Percentiles rank a stretch among this genome's conserved stretches.
Conservation (phyloP, 306 rosid genomes). For the Acacia confusa region DNA sequence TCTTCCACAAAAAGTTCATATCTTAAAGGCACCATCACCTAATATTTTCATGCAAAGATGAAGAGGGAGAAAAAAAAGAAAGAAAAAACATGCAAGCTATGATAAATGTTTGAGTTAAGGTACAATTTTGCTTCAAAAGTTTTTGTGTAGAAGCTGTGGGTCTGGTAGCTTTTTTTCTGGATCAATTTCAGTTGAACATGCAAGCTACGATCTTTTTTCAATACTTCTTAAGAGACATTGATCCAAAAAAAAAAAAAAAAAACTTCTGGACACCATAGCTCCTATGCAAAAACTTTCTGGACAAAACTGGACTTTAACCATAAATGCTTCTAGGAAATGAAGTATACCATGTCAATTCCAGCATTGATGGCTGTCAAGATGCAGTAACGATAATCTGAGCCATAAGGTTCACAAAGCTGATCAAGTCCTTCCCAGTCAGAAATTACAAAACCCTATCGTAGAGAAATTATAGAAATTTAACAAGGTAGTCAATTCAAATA, state of each 20-base stretch:
- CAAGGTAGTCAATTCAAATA: constrained; percentile 9
- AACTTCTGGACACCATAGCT: no score
- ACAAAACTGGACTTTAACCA: no score
- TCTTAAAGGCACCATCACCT: constrained; percentile 81
- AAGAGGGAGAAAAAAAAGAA: neutral
- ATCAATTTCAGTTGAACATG: no score
- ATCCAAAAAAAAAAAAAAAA: no score
- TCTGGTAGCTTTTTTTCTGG: no score
- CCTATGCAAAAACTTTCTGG: no score
- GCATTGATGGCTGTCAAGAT: constrained; percentile 67
- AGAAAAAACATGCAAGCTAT: neutral
- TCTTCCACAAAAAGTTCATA: constrained; percentile 52
- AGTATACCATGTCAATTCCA: constrained; percentile 84
- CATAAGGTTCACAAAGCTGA: constrained; percentile 49
- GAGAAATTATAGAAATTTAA: constrained; percentile 15
- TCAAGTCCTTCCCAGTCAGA: constrained; percentile 90
- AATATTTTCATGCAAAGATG: constrained; percentile 29
- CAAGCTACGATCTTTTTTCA: no score
- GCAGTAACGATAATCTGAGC: constrained; percentile 63
- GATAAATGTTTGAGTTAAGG: neutral
- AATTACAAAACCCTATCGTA: constrained; percentile 73
- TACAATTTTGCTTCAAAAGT: no score
- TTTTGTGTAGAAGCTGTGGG: no score
- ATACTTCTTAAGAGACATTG: no score
- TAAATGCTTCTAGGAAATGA: neutral